These are phyloP conservation scores for Rosa lucieae DNA, from an alignment of 306 rosid genomes.

Conservation along the genomic window DNA sequence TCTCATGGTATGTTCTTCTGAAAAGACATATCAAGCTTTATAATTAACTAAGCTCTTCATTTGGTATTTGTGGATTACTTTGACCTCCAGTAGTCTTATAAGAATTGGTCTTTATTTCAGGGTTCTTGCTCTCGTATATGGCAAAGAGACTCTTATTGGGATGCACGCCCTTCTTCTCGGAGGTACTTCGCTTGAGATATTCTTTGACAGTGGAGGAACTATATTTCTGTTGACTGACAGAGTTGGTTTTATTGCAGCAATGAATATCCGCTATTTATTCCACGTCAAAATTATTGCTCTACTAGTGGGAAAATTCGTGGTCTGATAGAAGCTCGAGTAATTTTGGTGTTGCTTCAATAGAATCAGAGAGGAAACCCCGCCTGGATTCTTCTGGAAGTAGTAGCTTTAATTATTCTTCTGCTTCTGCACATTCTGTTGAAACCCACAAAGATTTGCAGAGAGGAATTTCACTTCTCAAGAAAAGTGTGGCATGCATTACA, in stretches of 20 bases:
- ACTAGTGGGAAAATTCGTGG: constrained; percentile 88
- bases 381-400: constrained; percentile 73
- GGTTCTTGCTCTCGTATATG: constrained; percentile 98
- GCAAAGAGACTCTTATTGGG: constrained; percentile 94
- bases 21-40: constrained; percentile 11
- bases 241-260: constrained; percentile 54
- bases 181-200: constrained; percentile 48
- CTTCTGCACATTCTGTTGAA: constrained; percentile 78
- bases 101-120: constrained; percentile 39
- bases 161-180: constrained; percentile 80
- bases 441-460: constrained; percentile 85
- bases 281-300: constrained; percentile 89
- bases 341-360: constrained; percentile 93
- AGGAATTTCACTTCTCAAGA: constrained; percentile 91
- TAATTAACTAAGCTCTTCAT: neutral
- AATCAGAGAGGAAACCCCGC: constrained; percentile 78
- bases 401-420: constrained; percentile 76
- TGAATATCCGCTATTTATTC: constrained; percentile 94
- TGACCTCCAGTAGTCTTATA: constrained; percentile 5
- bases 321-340: constrained; percentile 91
- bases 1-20: neutral
- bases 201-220: constrained; percentile 18
- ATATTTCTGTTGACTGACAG: constrained; percentile 30
- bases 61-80: neutral
- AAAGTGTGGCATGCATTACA: constrained; percentile 91